Percentiles rank a stretch among this genome's conserved stretches.
phyloP scores from a whole-genome alignment of 257 asterid species.

The Perilla frutescens region DNA sequence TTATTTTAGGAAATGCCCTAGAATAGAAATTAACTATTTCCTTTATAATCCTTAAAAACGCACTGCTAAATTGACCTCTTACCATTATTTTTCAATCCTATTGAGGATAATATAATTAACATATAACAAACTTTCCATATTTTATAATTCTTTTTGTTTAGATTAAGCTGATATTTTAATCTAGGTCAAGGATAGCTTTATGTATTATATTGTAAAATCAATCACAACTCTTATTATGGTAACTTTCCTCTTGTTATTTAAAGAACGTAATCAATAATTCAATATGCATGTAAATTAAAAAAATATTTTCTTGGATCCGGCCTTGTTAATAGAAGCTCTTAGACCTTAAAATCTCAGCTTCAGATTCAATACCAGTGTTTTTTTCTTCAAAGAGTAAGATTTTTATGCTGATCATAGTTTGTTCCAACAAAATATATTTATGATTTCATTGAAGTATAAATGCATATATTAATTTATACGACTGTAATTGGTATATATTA shows the following conservation, averaged over 20 bases:
- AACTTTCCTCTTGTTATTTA: neutral
- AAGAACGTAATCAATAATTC: neutral
- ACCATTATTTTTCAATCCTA: neutral
- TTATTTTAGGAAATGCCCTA: neutral
- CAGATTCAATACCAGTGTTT: no score
- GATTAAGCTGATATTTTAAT: neutral
- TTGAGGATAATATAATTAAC: conserved; percentile 6
- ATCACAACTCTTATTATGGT: neutral
- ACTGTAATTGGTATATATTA: no score
- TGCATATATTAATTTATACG: no score
- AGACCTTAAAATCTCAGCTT: no score
- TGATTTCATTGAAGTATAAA: no score
- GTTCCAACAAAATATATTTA: no score
- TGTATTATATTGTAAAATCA: neutral
- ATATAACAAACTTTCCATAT: conserved; percentile 6
- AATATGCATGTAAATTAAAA: no score
- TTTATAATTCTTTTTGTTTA: neutral
- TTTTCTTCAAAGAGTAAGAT: no score
- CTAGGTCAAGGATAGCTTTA: neutral
- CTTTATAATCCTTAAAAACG: neutral
- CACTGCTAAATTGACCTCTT: conserved; percentile 7
- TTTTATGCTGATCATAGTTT: no score
- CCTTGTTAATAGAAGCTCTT: neutral
- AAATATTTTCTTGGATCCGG: neutral
- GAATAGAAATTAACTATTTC: neutral